A percentile compares a stretch with the other conserved stretches of the same genome.
Conservation (phyloP, 78 protist genomes). For the Dictyostelium purpureum region DNA sequence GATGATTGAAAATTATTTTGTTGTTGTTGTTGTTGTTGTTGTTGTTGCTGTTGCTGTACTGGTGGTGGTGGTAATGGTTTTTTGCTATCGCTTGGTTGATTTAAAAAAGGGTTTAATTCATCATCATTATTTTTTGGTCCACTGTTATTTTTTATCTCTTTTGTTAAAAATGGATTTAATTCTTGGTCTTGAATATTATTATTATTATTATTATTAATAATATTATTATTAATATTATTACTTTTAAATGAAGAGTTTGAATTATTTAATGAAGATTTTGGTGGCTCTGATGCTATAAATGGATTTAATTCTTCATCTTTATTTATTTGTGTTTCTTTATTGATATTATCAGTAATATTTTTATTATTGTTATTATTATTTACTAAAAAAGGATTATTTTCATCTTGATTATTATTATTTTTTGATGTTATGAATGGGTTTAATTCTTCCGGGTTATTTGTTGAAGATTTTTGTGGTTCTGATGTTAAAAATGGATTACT, state of each 20-base stretch:
- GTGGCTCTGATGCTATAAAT: background rate
- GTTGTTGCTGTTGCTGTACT: background rate
- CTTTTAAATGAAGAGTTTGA: no score
- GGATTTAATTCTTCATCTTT: background rate
- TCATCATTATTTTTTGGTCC: background rate
- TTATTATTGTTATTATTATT: background rate
- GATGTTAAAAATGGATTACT: background rate
- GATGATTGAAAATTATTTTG: no score
- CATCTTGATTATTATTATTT: background rate
- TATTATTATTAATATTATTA: no score
- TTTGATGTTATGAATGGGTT: background rate
- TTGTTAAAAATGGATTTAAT: background rate
- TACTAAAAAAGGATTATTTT: background rate
- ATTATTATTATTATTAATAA: no score
- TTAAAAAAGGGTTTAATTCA: conserved; percentile 1
- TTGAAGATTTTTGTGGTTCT: background rate
- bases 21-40: background rate
- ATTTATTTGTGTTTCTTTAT: background rate
- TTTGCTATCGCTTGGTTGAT: background rate
- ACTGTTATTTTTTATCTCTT: background rate
- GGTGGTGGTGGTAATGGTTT: conserved; percentile 23
- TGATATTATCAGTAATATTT: background rate
- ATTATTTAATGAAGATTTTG: no score
- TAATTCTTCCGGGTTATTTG: background rate
- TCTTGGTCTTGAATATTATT: background rate